Base-by-base conservation (phyloP, 305 asterid species). In the Fraxinus nigra region DNA sequence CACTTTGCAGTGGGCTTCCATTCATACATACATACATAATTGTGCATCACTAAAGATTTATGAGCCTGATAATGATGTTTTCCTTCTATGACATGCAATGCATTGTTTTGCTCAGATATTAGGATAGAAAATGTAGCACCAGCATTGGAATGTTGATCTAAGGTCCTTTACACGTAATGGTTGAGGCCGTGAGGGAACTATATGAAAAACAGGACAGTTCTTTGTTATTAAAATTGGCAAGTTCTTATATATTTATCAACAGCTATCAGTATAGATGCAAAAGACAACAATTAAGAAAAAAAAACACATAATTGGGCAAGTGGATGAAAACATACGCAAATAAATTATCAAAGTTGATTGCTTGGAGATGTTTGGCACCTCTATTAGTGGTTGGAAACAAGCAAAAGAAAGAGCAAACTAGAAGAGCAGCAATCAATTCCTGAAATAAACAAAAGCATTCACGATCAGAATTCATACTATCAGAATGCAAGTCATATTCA, bases 381-480 rank as follows among this genome's bases (percentile, higher is more conserved):
- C 99, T 89, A 83, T 88, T 69, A 79, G 84, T 82, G 81, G 90
- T 79, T 24, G 97, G 98, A 87, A 90, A 95, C 89, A 95, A 85
- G 90, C 96, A 91, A 89, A 95, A 93, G 83, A 93, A 91, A 79
- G 98, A 83, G 89, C 99, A 93, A 40, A 82, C 89, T 78, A 95
- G 93, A 83, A 94, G 91, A 84, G 97, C 95, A 72, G 94, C 98
- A 75, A 92, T 86, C 92, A 94, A 88, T 83, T 92, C 99, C 98
- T 95, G 94, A 81, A 90, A 86, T 72, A 32, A 26, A 77, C 48
- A 85, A 7, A 63, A 77, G 79, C 61, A 20, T 24, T 33, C 75
- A 54, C 1, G 75, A 38, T 80, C 75, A 82, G 75, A 82, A 3
- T 65, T 28, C 34, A 5, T 32, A 16, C n/a, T 32, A 63, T 20